phyloP scores from a whole-genome alignment of 129 eudicot species.

The Helianthus tuberosus region DNA sequence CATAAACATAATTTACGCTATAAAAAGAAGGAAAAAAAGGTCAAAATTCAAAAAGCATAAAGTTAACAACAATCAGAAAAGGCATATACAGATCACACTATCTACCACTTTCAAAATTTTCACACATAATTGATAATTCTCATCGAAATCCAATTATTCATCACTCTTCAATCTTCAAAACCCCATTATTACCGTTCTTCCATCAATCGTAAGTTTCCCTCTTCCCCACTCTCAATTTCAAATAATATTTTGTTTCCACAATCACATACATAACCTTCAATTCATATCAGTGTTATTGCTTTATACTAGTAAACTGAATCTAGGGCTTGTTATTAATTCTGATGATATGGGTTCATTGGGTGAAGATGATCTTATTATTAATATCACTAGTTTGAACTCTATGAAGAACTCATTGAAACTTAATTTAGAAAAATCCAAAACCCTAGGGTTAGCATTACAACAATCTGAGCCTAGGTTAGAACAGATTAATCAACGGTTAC shows the following conservation, averaged over 20 bases:
- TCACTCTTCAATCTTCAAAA: background rate
- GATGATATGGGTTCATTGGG: slow-evolving; percentile 40
- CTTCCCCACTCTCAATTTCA: too few species aligned
- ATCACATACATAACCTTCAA: too few species aligned
- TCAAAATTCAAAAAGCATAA: too few species aligned
- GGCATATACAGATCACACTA: too few species aligned
- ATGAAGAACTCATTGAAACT: slow-evolving; percentile 65
- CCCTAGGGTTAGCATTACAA: slow-evolving; percentile 54
- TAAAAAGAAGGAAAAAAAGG: too few species aligned
- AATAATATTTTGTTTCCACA: too few species aligned
- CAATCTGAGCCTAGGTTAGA: slow-evolving; percentile 79
- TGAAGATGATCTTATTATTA: slow-evolving; percentile 45
- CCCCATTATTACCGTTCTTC: slow-evolving; percentile 1
- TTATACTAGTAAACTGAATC: slow-evolving; percentile 10
- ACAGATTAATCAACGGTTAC: slow-evolving; percentile 75
- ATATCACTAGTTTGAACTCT: slow-evolving; percentile 38
- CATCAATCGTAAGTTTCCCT: slow-evolving; percentile 18
- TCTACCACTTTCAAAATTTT: too few species aligned
- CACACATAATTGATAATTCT: slow-evolving; percentile 26
- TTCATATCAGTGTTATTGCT: background rate
- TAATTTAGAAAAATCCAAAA: slow-evolving; percentile 71
- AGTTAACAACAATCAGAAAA: too few species aligned
- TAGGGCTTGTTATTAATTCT: slow-evolving; percentile 20
- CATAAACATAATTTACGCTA: too few species aligned
- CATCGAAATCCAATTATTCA: too few species aligned